Percentiles rank a stretch among this genome's conserved stretches.
Evolutionary conservation across 805 yeast species (phyloP).

Genomic region (Candida dajiaensis): DNA sequence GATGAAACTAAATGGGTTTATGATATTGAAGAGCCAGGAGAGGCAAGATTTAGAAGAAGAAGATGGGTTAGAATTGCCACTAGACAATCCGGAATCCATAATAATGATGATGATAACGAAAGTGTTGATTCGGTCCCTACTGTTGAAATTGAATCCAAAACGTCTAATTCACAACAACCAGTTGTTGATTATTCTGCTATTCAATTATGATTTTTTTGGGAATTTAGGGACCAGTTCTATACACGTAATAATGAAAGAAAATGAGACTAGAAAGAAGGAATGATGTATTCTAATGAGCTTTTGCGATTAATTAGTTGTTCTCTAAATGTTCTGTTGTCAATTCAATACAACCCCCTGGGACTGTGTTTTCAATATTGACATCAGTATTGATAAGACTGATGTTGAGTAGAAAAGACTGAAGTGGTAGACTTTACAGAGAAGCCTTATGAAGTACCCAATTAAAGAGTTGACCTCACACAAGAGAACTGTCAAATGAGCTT

Average conservation of each 20-base stretch:
- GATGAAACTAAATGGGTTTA: conserved; percentile 83
- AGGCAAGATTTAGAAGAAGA: conserved; percentile 48
- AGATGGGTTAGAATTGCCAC: conserved; percentile 52
- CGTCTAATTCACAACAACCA: neutral
- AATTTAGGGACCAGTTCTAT: neutral
- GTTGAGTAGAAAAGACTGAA: too few species aligned
- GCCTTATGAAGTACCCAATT: too few species aligned
- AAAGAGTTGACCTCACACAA: too few species aligned
- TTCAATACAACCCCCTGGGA: too few species aligned
- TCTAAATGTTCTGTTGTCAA: too few species aligned
- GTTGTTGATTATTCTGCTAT: neutral
- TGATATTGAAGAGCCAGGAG: conserved; percentile 35
- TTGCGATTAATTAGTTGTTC: too few species aligned
- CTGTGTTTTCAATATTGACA: too few species aligned
- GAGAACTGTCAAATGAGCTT: too few species aligned
- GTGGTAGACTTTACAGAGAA: too few species aligned
- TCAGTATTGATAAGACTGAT: too few species aligned
- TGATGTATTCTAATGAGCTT: too few species aligned
- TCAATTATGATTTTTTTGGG: neutral
- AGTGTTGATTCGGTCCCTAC: neutral
- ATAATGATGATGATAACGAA: neutral
- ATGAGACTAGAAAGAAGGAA: neutral
- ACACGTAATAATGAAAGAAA: neutral
- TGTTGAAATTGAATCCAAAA: neutral
- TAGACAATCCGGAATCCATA: conserved; percentile 11